Percentiles rank a stretch among this genome's conserved stretches.
These are phyloP conservation scores for Aspergillus pseudoviridinutans DNA, from an alignment of 2,329 filamentous ascomycete species.

Conservation along the genomic window DNA sequence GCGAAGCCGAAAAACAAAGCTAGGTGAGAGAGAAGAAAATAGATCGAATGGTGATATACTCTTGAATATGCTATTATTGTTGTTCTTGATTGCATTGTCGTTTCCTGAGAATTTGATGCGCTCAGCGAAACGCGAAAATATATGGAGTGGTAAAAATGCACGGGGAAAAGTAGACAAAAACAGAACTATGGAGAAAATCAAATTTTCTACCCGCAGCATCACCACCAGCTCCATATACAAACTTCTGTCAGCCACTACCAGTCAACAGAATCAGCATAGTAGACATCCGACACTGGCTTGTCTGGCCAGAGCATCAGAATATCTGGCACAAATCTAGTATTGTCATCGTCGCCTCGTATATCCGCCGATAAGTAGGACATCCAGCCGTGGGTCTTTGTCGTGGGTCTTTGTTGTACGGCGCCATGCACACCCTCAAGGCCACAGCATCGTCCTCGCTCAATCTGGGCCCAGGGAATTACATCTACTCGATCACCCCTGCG, in stretches of 20 bases:
- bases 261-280: neutral
- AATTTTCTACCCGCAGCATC: neutral
- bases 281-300: neutral
- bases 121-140: neutral
- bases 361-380: constrained; percentile 1
- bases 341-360: neutral
- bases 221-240: neutral
- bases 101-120: neutral
- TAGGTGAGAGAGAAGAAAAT: neutral
- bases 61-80: neutral
- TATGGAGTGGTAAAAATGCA: neutral
- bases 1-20: too few relatives aligned
- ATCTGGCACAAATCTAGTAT: neutral
- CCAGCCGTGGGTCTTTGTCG: too few relatives aligned
- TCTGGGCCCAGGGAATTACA: constrained; percentile 39
- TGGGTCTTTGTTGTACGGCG: too few relatives aligned
- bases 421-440: constrained; percentile 33
- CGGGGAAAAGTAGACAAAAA: neutral
- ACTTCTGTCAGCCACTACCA: neutral
- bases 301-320: neutral
- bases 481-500: constrained; percentile 36
- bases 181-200: neutral
- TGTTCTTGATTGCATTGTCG: neutral
- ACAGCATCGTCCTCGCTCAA: constrained; percentile 35
- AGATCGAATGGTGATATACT: neutral